These are phyloP conservation scores for Colletotrichum godetiae DNA, from an alignment of 2,329 filamentous ascomycete genomes.

Conservation along the genomic window DNA sequence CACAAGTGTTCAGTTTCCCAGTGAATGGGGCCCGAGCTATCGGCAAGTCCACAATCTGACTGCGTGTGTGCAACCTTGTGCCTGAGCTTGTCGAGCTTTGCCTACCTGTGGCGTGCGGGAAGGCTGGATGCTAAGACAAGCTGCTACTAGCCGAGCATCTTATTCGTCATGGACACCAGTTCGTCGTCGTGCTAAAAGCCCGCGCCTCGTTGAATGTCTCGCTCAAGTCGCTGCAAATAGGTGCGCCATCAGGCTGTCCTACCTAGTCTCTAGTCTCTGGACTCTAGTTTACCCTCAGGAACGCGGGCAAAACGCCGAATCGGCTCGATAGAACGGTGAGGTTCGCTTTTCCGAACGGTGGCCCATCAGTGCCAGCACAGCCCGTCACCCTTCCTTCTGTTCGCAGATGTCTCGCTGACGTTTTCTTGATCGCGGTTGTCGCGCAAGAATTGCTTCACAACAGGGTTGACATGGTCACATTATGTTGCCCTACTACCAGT, in stretches of 20 bases:
- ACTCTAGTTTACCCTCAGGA: background rate
- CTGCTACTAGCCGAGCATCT: background rate
- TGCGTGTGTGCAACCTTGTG: background rate
- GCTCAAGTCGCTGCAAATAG: background rate
- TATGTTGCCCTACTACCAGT: background rate
- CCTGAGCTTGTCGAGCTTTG: background rate
- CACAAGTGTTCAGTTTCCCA: background rate
- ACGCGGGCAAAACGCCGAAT: slow-evolving; percentile 6
- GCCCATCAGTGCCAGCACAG: background rate
- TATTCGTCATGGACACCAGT: slow-evolving; percentile 13
- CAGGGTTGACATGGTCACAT: background rate
- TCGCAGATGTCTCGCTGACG: background rate
- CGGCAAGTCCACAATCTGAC: background rate
- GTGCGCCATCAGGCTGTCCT: background rate
- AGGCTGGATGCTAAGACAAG: slow-evolving; percentile 15
- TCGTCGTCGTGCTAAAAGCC: background rate
- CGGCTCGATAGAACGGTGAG: slow-evolving; percentile 7
- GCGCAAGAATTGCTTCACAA: background rate
- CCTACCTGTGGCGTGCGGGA: slow-evolving; percentile 13
- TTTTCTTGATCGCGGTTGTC: background rate
- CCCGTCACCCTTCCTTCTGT: background rate
- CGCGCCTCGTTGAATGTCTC: slow-evolving; percentile 1
- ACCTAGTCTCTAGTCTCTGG: too few species aligned
- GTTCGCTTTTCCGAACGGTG: background rate
- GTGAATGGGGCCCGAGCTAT: background rate